phyloP scores from a whole-genome alignment of 2,329 filamentous ascomycete genomes.

The Penicillium nordicum region DNA sequence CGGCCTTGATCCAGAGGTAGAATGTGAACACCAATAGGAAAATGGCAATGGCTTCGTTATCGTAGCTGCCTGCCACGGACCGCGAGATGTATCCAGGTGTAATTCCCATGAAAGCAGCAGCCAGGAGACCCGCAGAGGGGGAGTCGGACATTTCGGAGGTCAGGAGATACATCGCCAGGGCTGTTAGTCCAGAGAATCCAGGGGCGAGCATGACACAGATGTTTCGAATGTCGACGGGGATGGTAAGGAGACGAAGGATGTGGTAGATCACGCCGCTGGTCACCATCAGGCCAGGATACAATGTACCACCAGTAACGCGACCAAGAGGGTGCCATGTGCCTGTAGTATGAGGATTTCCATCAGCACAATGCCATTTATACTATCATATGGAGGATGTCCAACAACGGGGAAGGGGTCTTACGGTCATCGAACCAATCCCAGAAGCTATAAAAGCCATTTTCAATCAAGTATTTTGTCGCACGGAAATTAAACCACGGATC shows the following conservation, averaged over 20 bases:
- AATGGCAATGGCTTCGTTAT: conserved; percentile 99
- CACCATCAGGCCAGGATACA: conserved; percentile 98
- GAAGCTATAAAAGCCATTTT: conserved; percentile 97
- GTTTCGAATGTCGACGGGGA: conserved; percentile 97
- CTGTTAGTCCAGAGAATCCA: conserved; percentile 89
- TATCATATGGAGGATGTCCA: conserved; percentile 4
- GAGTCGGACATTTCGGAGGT: conserved; percentile 98
- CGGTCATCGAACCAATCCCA: conserved; percentile 99
- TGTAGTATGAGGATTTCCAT: conserved; percentile 31
- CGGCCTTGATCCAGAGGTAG: conserved; percentile 97
- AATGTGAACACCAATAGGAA: conserved; percentile 98
- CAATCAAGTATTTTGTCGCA: conserved; percentile 94
- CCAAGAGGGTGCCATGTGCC: conserved; percentile 98
- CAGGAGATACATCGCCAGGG: conserved; percentile 87
- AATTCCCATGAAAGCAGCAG: conserved; percentile 96
- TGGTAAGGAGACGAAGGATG: conserved; percentile 76
- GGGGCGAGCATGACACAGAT: conserved; percentile 96
- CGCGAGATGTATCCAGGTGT: conserved; percentile 95
- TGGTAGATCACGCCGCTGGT: conserved; percentile 98
- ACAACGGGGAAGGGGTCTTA: conserved; percentile 40
- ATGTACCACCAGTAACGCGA: conserved; percentile 95
- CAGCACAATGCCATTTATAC: conserved; percentile 14
- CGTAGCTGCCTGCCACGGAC: conserved; percentile 96
- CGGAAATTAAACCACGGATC: conserved; percentile 99
- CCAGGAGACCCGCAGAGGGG: conserved; percentile 88